Evolutionary conservation across 2,329 filamentous ascomycete species (phyloP).

Genomic region (Aureobasidium vineae): DNA sequence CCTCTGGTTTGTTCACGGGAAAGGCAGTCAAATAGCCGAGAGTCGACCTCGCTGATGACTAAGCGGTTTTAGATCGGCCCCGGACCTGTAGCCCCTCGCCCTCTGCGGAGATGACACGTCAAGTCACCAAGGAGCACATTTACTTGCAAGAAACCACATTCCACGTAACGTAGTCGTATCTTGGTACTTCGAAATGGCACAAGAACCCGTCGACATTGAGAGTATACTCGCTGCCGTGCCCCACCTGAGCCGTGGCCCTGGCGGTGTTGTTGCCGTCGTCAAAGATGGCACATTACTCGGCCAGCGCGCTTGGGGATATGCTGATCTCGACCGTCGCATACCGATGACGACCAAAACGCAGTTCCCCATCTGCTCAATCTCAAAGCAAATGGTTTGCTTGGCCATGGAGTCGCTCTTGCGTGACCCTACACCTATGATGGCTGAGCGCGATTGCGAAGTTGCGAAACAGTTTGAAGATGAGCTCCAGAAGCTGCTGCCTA

Average conservation of each 20-base stretch:
- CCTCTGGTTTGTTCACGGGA: too few species aligned
- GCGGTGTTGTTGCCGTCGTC: conserved; percentile 45
- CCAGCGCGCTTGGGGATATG: conserved; percentile 46
- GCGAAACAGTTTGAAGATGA: conserved; percentile 31
- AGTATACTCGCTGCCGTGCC: conserved; percentile 24
- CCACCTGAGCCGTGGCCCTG: conserved; percentile 40
- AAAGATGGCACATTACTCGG: conserved; percentile 45
- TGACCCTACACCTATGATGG: conserved; percentile 38
- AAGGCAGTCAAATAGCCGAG: too few species aligned
- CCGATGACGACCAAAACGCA: conserved; percentile 41
- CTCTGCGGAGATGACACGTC: too few species aligned
- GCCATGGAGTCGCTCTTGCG: conserved; percentile 40
- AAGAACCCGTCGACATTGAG: background rate
- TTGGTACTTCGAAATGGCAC: background rate
- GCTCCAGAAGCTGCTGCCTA: conserved; percentile 37
- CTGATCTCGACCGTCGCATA: conserved; percentile 43
- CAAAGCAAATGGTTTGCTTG: conserved; percentile 48
- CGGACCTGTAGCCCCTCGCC: too few species aligned
- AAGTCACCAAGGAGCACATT: too few species aligned
- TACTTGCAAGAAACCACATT: too few species aligned
- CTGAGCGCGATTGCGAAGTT: conserved; percentile 2
- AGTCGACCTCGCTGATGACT: too few species aligned
- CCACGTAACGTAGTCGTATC: too few species aligned
- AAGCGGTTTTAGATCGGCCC: too few species aligned
- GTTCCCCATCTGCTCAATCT: conserved; percentile 50